These are phyloP conservation scores for Pichia gijzeniarum DNA, from an alignment of 805 yeast genomes.

Conservation along the genomic window DNA sequence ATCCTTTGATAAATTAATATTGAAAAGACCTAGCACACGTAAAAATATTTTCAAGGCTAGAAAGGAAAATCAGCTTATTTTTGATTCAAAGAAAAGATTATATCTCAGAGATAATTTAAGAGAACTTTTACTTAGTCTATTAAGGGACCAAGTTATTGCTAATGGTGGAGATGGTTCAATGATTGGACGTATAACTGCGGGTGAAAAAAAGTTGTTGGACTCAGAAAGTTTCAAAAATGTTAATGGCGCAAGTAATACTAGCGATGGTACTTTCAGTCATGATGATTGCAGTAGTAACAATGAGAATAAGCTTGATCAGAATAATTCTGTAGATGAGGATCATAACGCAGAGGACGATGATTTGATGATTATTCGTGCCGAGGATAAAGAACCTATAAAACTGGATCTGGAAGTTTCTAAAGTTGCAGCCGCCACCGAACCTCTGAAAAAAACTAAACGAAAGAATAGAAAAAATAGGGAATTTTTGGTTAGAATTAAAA, in stretches of 20 bases:
- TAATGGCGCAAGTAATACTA: background rate
- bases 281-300: background rate
- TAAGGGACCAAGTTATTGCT: conserved; percentile 23
- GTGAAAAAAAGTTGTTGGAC: conserved; percentile 3
- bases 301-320: no score
- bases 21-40: conserved; percentile 12
- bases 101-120: conserved; percentile 23
- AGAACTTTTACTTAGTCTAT: conserved; percentile 19
- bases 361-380: conserved; percentile 10
- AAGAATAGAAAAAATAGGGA: background rate
- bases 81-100: conserved; percentile 23
- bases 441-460: background rate
- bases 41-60: conserved; percentile 10
- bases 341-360: conserved; percentile 12
- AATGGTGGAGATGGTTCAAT: conserved; percentile 20
- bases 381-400: conserved; percentile 3
- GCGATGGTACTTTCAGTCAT: background rate
- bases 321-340: background rate
- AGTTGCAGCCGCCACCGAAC: background rate
- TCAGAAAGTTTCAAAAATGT: background rate
- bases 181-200: conserved; percentile 18
- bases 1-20: conserved; percentile 31
- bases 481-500: background rate
- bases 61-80: conserved; percentile 16
- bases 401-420: conserved; percentile 4